Conservation (phyloP, 1,284 basidiomycete genomes). For the Tilletia walkeri region DNA sequence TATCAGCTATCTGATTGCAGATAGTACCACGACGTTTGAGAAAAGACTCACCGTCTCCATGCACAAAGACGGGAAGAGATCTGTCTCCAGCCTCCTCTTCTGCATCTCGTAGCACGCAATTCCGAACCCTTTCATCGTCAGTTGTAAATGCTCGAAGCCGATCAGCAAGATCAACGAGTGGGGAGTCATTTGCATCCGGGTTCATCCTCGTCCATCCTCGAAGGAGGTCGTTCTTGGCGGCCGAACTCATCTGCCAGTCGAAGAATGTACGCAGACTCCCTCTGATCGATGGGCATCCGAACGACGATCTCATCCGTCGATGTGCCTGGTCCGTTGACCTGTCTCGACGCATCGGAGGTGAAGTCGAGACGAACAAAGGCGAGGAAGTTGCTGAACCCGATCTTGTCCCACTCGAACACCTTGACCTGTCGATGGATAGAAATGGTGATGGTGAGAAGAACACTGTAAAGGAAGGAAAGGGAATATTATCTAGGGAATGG, state of each 20-base stretch:
- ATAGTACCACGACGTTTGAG: background rate
- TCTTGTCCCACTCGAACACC: background rate
- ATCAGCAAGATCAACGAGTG: background rate
- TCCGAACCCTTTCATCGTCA: background rate
- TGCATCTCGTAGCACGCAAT: background rate
- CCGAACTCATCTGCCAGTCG: background rate
- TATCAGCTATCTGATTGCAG: too few relatives aligned
- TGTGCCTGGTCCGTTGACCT: background rate
- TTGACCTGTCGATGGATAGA: background rate
- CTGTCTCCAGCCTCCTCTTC: background rate
- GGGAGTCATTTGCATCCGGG: background rate
- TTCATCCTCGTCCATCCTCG: background rate
- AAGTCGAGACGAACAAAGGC: background rate
- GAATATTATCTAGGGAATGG: too few relatives aligned
- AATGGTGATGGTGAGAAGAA: background rate
- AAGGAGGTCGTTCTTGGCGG: background rate
- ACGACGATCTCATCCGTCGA: constrained; percentile 2
- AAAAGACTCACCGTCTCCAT: background rate
- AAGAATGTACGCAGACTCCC: background rate
- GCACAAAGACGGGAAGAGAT: background rate
- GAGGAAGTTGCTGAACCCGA: constrained; percentile 1
- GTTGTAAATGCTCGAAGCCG: background rate
- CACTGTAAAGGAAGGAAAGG: background rate
- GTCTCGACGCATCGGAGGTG: background rate
- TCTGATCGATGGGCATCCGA: background rate